phyloP scores from a whole-genome alignment of 306 rosid genomes.

The Dryas drummondii region DNA sequence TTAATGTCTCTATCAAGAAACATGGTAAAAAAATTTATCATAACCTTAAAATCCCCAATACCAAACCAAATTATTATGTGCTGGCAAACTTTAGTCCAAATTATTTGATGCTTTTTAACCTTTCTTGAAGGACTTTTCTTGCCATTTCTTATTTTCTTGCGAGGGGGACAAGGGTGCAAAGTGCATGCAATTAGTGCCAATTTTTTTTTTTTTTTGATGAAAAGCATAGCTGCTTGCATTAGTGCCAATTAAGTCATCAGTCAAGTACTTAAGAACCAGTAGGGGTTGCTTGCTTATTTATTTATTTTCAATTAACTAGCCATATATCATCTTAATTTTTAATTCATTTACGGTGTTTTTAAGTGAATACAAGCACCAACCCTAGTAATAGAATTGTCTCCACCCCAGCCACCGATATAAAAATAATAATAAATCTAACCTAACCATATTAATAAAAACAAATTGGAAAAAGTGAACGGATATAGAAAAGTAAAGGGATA shows the following conservation, averaged over 20 bases:
- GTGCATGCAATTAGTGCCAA: not conserved
- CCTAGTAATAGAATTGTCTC: not conserved
- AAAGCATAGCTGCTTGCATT: too few species aligned
- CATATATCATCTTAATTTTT: not conserved
- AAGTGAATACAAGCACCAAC: not conserved
- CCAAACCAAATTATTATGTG: not conserved
- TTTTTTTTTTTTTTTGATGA: too few species aligned
- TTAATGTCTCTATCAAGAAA: not conserved
- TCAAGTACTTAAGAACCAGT: not conserved
- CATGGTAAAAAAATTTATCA: conserved; percentile 7
- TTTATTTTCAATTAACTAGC: not conserved
- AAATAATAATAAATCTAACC: not conserved
- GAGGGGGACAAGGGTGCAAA: conserved; percentile 5
- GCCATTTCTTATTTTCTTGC: not conserved
- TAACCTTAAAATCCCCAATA: too few species aligned
- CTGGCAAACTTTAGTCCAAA: not conserved
- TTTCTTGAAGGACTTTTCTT: not conserved
- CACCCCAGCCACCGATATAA: too few species aligned
- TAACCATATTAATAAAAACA: not conserved
- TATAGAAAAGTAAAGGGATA: not conserved
- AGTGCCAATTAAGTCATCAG: not conserved
- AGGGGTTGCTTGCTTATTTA: not conserved
- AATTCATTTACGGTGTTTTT: not conserved
- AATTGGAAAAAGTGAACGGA: not conserved
- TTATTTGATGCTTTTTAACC: not conserved